phyloP scores from a whole-genome alignment of 2,329 filamentous ascomycete genomes.

The Curvularia sp. region DNA sequence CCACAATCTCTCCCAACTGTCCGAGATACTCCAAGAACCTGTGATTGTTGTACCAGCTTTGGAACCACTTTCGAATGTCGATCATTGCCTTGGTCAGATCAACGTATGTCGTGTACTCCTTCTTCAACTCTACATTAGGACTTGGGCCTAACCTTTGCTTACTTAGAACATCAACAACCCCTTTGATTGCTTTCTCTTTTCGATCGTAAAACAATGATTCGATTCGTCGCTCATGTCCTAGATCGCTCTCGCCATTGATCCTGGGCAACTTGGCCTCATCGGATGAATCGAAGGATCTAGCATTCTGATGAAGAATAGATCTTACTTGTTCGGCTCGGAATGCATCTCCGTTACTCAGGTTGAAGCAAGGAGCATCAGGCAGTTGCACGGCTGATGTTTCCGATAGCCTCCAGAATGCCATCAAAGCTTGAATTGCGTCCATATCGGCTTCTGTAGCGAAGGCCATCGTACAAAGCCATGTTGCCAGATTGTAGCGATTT shows the following conservation, averaged over 20 bases:
- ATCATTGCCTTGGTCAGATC: constrained; percentile 22
- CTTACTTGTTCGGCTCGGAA: not conserved
- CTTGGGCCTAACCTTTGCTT: constrained; percentile 28
- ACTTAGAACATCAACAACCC: constrained; percentile 22
- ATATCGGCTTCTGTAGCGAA: constrained; percentile 33
- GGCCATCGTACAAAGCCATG: constrained; percentile 38
- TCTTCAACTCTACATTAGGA: constrained; percentile 17
- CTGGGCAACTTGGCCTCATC: constrained; percentile 25
- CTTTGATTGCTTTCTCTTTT: constrained; percentile 14
- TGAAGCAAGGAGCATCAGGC: constrained; percentile 12
- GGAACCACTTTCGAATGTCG: constrained; percentile 22
- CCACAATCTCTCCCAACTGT: constrained; percentile 21
- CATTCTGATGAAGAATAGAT: not conserved
- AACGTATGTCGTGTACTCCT: constrained; percentile 23
- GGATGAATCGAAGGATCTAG: constrained; percentile 16
- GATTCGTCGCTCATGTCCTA: constrained; percentile 19
- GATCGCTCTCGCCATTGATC: constrained; percentile 17
- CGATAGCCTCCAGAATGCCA: constrained; percentile 26
- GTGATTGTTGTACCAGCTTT: constrained; percentile 49
- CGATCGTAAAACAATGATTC: constrained; percentile 7
- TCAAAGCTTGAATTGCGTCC: constrained; percentile 31
- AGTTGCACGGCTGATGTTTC: constrained; percentile 13
- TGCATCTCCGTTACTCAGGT: constrained; percentile 22
- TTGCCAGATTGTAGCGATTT: constrained; percentile 29
- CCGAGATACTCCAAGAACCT: constrained; percentile 44